Evolutionary conservation across 2,329 filamentous ascomycete species (phyloP).

Genomic region (Zasmidium angulare): DNA sequence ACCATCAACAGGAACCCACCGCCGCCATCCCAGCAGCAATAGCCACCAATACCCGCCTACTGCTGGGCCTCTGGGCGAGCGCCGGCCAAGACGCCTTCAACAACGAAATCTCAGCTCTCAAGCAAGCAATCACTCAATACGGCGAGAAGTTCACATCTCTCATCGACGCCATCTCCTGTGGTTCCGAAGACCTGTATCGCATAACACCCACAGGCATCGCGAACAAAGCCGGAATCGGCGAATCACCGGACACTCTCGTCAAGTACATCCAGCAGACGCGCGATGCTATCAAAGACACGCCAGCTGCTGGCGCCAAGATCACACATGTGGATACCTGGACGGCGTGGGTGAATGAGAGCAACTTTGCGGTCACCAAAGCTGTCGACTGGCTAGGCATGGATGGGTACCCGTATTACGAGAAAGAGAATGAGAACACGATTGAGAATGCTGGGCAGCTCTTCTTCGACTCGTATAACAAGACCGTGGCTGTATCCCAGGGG

Average conservation of each 20-base stretch:
- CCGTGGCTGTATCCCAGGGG: constrained; percentile 57
- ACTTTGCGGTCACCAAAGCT: constrained; percentile 66
- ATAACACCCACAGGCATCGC: constrained; percentile 66
- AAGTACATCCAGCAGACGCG: constrained; percentile 71
- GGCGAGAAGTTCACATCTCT: constrained; percentile 60
- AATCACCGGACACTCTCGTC: constrained; percentile 61
- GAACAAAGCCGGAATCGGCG: constrained; percentile 60
- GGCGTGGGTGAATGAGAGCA: constrained; percentile 70
- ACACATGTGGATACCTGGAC: constrained; percentile 88
- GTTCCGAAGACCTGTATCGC: constrained; percentile 74
- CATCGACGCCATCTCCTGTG: constrained; percentile 77
- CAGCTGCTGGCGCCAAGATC: constrained; percentile 54
- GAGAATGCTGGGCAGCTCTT: constrained; percentile 68
- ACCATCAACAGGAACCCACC: constrained; percentile 54
- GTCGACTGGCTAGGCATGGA: constrained; percentile 74
- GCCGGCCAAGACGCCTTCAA: constrained; percentile 51
- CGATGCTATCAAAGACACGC: constrained; percentile 61
- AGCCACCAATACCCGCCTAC: constrained; percentile 70
- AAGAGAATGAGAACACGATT: constrained; percentile 60
- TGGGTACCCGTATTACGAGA: constrained; percentile 72
- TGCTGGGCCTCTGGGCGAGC: constrained; percentile 76
- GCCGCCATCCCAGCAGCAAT: constrained; percentile 77
- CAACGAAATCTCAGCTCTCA: constrained; percentile 74
- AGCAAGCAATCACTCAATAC: constrained; percentile 66
- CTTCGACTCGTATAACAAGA: constrained; percentile 63